A percentile compares a stretch with the other conserved stretches of the same genome.
Conservation (phyloP, 805 yeast genomes). For the Komagataella ulmi region DNA sequence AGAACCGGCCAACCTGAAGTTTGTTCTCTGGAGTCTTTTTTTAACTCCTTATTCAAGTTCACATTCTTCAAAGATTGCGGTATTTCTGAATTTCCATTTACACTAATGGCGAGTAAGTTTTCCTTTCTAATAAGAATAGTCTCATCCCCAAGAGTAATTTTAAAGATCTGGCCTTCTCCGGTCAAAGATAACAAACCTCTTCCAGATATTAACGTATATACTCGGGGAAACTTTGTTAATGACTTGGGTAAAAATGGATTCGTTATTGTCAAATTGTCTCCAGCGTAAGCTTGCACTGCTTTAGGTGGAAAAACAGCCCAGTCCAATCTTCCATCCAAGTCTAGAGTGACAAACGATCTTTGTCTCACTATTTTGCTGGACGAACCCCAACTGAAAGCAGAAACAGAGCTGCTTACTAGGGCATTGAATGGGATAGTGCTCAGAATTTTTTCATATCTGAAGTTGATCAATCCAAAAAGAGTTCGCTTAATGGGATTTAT, state of each 20-base stretch:
- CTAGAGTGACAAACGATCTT: constrained; percentile 28
- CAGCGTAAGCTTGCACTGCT: constrained; percentile 38
- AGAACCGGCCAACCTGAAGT: background rate
- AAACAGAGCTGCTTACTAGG: constrained; percentile 24
- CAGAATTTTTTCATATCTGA: constrained; percentile 32
- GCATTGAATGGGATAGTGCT: constrained; percentile 32
- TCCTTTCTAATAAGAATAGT: constrained; percentile 30
- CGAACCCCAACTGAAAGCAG: constrained; percentile 1
- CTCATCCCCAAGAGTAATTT: constrained; percentile 30
- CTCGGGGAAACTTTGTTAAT: constrained; percentile 18
- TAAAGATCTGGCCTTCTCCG: constrained; percentile 42
- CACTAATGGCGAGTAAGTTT: constrained; percentile 35
- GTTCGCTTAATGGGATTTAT: constrained; percentile 27
- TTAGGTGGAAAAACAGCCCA: constrained; percentile 43
- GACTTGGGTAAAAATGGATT: constrained; percentile 26
- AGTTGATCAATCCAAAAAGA: constrained; percentile 27
- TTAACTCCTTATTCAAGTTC: background rate
- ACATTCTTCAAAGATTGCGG: background rate
- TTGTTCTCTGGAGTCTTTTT: background rate
- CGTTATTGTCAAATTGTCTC: constrained; percentile 31
- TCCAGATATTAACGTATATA: constrained; percentile 35
- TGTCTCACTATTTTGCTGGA: constrained; percentile 7
- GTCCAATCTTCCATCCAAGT: constrained; percentile 45
- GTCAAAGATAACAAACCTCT: constrained; percentile 42
- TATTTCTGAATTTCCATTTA: constrained; percentile 21